These are phyloP conservation scores for Fusarium veterinarium DNA, from an alignment of 2,329 filamentous ascomycete species.

Conservation along the genomic window DNA sequence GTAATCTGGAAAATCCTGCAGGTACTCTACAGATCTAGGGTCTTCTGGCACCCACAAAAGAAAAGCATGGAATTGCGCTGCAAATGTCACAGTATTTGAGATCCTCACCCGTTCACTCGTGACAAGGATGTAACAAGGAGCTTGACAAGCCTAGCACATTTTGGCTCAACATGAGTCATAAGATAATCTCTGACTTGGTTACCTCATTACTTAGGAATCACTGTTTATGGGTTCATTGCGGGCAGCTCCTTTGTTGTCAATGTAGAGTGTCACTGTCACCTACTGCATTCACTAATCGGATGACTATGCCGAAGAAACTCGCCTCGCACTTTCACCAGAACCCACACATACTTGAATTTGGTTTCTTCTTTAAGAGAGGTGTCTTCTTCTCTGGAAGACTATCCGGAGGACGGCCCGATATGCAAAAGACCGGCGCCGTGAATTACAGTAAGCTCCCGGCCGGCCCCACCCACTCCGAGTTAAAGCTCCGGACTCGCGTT, in stretches of 20 bases:
- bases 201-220: neutral
- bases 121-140: neutral
- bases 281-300: neutral
- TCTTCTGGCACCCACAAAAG: neutral
- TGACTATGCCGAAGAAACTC: fast-evolving
- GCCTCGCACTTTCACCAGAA: too few relatives aligned
- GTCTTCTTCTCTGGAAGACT: neutral
- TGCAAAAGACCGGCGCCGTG: neutral
- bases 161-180: neutral
- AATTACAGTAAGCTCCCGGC: neutral
- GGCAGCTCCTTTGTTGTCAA: neutral
- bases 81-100: too few relatives aligned
- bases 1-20: neutral
- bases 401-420: neutral
- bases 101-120: neutral
- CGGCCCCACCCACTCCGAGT: neutral
- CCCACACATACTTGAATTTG: too few relatives aligned
- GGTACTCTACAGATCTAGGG: neutral
- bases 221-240: neutral
- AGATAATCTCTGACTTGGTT: neutral
- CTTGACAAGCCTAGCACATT: neutral
- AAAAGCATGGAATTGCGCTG: neutral
- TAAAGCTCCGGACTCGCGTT: neutral
- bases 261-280: neutral
- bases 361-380: neutral